Evolutionary conservation across 768 basidiomycete genomes (phyloP).

Genomic region (Mycena epipterygia): DNA sequence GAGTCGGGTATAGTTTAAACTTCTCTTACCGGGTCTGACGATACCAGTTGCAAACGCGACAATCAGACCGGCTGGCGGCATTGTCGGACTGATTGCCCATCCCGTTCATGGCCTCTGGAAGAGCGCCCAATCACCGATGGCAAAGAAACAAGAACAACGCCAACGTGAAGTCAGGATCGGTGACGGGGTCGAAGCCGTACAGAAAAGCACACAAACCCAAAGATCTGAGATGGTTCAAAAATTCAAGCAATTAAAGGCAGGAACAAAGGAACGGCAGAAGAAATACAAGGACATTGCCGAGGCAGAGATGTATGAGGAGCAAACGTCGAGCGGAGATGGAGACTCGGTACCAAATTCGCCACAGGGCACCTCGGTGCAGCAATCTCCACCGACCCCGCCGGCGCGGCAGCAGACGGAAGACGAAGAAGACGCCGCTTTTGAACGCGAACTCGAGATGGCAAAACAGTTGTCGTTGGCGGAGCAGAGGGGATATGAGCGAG

Average conservation of each 20-base stretch:
- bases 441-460: constrained; percentile 48
- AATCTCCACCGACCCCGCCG: not conserved
- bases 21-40: not conserved
- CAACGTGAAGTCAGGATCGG: constrained; percentile 53
- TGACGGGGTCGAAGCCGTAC: constrained; percentile 55
- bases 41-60: constrained; percentile 48
- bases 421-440: constrained; percentile 38
- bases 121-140: constrained; percentile 46
- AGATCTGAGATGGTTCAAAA: constrained; percentile 48
- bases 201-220: constrained; percentile 49
- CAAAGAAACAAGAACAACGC: constrained; percentile 47
- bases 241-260: constrained; percentile 52
- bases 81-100: constrained; percentile 53
- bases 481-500: constrained; percentile 42
- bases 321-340: not conserved
- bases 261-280: constrained; percentile 50
- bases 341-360: not conserved
- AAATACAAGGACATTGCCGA: constrained; percentile 50
- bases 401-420: constrained; percentile 21
- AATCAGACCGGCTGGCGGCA: constrained; percentile 49
- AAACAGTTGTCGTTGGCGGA: constrained; percentile 53
- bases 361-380: constrained; percentile 5
- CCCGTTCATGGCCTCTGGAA: constrained; percentile 55
- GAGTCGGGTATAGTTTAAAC: constrained; percentile 16
- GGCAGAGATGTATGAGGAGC: constrained; percentile 44